Conservation (phyloP, 192 early-diverging fungal genomes). For the Coemansia sp. region DNA sequence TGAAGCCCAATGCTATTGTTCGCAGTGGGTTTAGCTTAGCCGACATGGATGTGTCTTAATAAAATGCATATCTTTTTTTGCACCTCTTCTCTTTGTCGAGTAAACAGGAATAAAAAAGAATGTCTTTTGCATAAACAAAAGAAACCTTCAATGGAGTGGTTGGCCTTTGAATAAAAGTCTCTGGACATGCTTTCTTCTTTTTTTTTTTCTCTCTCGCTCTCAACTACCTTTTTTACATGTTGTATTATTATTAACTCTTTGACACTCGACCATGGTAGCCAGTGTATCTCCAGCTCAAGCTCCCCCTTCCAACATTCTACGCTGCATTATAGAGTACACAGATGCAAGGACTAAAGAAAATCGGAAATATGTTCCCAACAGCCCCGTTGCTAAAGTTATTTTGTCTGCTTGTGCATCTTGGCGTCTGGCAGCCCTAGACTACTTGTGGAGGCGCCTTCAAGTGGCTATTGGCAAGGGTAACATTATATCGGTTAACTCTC, state of each 20-base stretch:
- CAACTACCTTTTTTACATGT: too few species aligned
- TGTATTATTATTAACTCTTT: too few species aligned
- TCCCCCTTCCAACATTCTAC: neutral
- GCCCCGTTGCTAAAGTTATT: neutral
- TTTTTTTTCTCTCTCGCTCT: too few species aligned
- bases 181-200: too few species aligned
- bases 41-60: neutral
- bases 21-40: neutral
- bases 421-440: neutral
- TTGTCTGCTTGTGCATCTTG: neutral
- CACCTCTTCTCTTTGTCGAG: neutral
- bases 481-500: too few species aligned
- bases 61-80: neutral
- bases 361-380: neutral
- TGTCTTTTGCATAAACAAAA: too few species aligned
- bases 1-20: slow-evolving; percentile 24
- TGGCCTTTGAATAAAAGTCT: too few species aligned
- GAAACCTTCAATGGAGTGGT: too few species aligned
- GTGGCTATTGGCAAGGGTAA: neutral
- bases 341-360: neutral
- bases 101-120: neutral
- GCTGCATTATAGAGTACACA: neutral
- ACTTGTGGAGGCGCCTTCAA: neutral
- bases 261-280: too few species aligned
- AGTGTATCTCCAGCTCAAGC: too few species aligned